phyloP scores from a whole-genome alignment of 2,329 filamentous ascomycete species.

The Trichoderma sp. region DNA sequence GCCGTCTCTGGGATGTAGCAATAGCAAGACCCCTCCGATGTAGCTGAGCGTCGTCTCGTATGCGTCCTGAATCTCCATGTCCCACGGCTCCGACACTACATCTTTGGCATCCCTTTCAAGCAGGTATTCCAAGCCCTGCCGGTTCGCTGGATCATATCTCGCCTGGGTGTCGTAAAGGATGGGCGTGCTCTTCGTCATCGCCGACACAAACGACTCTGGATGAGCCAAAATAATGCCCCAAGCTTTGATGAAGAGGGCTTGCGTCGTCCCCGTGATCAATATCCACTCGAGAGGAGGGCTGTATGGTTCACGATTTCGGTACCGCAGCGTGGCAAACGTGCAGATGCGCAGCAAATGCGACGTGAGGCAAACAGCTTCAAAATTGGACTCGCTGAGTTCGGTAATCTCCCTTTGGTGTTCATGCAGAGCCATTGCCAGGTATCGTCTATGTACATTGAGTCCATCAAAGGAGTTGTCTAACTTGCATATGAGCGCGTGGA shows the following conservation, averaged over 20 bases:
- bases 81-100: slow-evolving; percentile 23
- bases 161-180: slow-evolving; percentile 21
- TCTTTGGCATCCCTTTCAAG: slow-evolving; percentile 21
- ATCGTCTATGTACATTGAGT: slow-evolving; percentile 23
- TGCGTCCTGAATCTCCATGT: slow-evolving; percentile 25
- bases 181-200: slow-evolving; percentile 22
- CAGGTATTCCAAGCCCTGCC: slow-evolving; percentile 23
- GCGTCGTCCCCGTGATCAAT: slow-evolving; percentile 25
- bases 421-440: slow-evolving; percentile 25
- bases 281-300: slow-evolving; percentile 26
- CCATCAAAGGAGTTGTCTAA: slow-evolving; percentile 17
- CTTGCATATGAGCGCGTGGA: slow-evolving; percentile 22
- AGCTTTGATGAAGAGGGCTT: slow-evolving; percentile 19
- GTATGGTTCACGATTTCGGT: slow-evolving; percentile 23
- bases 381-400: slow-evolving; percentile 12
- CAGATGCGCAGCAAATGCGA: slow-evolving; percentile 24
- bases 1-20: background rate
- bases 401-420: slow-evolving; percentile 25
- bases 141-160: slow-evolving; percentile 17
- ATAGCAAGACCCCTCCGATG: slow-evolving; percentile 19
- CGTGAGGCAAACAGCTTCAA: slow-evolving; percentile 24
- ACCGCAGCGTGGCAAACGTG: slow-evolving; percentile 25
- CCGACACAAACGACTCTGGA: slow-evolving; percentile 5
- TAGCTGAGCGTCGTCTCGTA: slow-evolving; percentile 27
- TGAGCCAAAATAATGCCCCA: slow-evolving; percentile 12